Percentiles rank a stretch among this genome's conserved stretches.
Evolutionary conservation across 805 yeast species (phyloP).

Genomic region (Lachancea quebecensis): DNA sequence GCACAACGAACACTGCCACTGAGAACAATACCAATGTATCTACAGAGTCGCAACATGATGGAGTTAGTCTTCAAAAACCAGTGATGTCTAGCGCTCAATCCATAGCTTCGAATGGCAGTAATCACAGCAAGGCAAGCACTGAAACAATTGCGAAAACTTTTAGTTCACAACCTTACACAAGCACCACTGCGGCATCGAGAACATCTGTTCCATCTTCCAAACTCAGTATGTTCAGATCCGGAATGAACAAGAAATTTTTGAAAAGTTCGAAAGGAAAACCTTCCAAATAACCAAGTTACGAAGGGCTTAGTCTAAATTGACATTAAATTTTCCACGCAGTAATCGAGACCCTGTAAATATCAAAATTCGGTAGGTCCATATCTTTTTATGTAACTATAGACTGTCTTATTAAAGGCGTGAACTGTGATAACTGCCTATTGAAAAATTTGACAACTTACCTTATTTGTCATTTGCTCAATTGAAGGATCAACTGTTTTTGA

Average conservation of each 20-base stretch:
- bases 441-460: not conserved
- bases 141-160: not conserved
- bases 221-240: conserved; percentile 4
- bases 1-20: conserved; percentile 4
- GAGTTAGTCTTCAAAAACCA: conserved; percentile 1
- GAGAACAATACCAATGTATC: conserved; percentile 2
- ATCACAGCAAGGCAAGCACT: not conserved
- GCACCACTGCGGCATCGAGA: conserved; percentile 1
- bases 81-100: conserved; percentile 7
- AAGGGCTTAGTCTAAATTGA: not conserved
- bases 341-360: no score
- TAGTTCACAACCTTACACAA: not conserved
- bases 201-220: conserved; percentile 5
- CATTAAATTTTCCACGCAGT: no score
- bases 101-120: conserved; percentile 4
- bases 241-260: conserved; percentile 2
- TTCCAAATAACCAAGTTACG: not conserved
- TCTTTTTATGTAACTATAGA: no score
- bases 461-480: not conserved
- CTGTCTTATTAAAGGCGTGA: no score
- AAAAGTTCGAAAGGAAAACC: conserved; percentile 1
- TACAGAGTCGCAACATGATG: not conserved
- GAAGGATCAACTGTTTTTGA: not conserved
- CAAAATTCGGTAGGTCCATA: no score
- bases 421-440: not conserved